phyloP scores from a whole-genome alignment of 2,329 filamentous ascomycete species.

The Cladobotryum protrusum region DNA sequence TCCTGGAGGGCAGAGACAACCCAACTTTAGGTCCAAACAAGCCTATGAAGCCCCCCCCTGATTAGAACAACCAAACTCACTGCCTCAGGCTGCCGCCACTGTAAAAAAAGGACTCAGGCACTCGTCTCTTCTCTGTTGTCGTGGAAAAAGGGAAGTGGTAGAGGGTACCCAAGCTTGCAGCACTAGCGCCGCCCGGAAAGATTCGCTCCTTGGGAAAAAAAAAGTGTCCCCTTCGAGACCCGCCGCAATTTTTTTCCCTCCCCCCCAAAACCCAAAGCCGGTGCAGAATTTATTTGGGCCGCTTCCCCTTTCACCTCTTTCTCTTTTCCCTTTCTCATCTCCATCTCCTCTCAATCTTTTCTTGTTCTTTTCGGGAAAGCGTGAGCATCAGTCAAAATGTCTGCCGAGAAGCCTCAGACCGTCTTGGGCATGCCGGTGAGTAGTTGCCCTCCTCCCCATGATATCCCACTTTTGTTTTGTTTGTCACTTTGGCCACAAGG shows the following conservation, averaged over 20 bases:
- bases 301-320: conserved; percentile 35
- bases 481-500: conserved; percentile 11
- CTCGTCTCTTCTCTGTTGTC: conserved; percentile 24
- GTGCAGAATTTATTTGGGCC: conserved; percentile 41
- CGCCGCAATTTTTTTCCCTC: conserved; percentile 47
- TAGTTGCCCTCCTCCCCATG: conserved; percentile 24
- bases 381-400: conserved; percentile 45
- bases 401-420: conserved; percentile 47
- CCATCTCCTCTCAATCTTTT: conserved; percentile 59
- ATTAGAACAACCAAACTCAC: background rate
- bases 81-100: conserved; percentile 29
- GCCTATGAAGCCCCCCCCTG: background rate
- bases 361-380: conserved; percentile 37
- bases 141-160: conserved; percentile 19
- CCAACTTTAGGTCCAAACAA: background rate
- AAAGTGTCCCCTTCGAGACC: conserved; percentile 40
- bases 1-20: background rate
- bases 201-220: conserved; percentile 33
- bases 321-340: conserved; percentile 39
- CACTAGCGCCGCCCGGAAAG: conserved; percentile 33
- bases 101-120: background rate
- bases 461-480: conserved; percentile 16
- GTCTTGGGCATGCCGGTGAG: conserved; percentile 65
- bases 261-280: conserved; percentile 37
- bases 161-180: conserved; percentile 12